These are phyloP conservation scores for Aureobasidium vineae DNA, from an alignment of 2,329 filamentous ascomycete species.

Conservation along the genomic window DNA sequence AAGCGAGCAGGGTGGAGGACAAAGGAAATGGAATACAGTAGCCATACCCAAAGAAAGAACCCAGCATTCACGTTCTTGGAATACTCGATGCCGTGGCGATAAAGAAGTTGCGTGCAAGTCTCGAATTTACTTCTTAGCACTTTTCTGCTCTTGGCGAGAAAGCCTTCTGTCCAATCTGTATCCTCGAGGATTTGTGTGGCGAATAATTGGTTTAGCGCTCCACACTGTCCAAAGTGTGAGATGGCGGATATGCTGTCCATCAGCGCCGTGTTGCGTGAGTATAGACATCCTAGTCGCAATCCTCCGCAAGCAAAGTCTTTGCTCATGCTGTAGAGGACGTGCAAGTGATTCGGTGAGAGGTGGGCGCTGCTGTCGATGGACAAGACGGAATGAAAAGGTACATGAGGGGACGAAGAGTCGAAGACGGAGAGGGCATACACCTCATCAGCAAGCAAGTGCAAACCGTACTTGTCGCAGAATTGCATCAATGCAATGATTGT, in stretches of 20 bases:
- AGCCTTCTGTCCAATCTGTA: constrained; percentile 32
- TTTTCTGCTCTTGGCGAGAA: constrained; percentile 29
- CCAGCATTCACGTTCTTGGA: constrained; percentile 44
- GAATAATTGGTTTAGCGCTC: constrained; percentile 37
- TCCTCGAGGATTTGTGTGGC: constrained; percentile 39
- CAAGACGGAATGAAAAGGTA: constrained; percentile 34
- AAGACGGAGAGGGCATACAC: constrained; percentile 40
- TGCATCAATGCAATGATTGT: constrained; percentile 33
- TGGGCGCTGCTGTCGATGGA: constrained; percentile 30
- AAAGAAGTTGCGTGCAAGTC: constrained; percentile 30
- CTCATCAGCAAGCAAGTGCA: constrained; percentile 42
- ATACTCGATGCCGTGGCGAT: constrained; percentile 42
- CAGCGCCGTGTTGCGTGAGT: constrained; percentile 34
- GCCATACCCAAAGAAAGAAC: constrained; percentile 50
- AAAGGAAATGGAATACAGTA: too few relatives aligned
- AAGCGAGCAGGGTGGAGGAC: not conserved
- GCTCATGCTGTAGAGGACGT: constrained; percentile 38
- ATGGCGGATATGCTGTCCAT: constrained; percentile 32
- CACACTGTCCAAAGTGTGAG: constrained; percentile 35
- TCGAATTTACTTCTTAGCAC: constrained; percentile 32
- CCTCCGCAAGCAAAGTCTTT: constrained; percentile 41
- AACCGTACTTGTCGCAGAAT: constrained; percentile 35
- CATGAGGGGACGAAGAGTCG: constrained; percentile 25
- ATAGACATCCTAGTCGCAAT: constrained; percentile 36
- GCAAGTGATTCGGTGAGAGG: constrained; percentile 32